Conservation (phyloP, 2,329 filamentous ascomycete genomes). For the Septoria linicola region DNA sequence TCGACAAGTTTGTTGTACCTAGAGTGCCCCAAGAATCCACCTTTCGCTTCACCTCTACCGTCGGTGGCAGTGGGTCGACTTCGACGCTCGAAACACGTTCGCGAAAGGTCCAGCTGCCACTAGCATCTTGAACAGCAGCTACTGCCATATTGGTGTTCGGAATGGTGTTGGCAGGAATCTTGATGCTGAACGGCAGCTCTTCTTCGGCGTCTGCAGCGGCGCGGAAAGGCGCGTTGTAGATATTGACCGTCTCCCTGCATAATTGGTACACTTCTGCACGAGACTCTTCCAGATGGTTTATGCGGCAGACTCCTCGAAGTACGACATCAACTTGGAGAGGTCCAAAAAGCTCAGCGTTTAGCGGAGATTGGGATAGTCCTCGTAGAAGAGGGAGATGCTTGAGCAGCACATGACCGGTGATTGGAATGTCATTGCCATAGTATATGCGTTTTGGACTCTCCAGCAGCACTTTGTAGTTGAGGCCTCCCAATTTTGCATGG, state of each 20-base stretch:
- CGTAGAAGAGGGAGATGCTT: slow-evolving; percentile 10
- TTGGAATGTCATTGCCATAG: slow-evolving; percentile 18
- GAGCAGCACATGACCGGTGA: slow-evolving; percentile 16
- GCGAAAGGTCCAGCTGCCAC: slow-evolving; percentile 16
- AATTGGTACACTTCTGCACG: slow-evolving; percentile 1
- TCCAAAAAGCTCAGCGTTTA: slow-evolving; percentile 17
- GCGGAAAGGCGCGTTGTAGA: slow-evolving; percentile 18
- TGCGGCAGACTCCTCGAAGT: slow-evolving; percentile 11
- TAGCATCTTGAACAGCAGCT: slow-evolving; percentile 10
- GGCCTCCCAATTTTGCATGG: slow-evolving; percentile 13
- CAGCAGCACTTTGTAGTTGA: slow-evolving; percentile 12
- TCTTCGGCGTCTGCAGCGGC: slow-evolving; percentile 14
- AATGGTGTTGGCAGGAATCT: slow-evolving; percentile 14
- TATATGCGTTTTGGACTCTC: slow-evolving; percentile 19
- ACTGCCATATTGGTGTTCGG: slow-evolving; percentile 11
- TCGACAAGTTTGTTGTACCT: slow-evolving; percentile 5
- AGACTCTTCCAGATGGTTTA: slow-evolving; percentile 5
- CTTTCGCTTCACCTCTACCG: slow-evolving; percentile 3
- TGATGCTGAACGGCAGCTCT: slow-evolving; percentile 15
- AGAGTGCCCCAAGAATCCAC: slow-evolving; percentile 1
- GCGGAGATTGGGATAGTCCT: slow-evolving; percentile 1
- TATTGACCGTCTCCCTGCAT: slow-evolving; percentile 4
- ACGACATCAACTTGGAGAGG: slow-evolving; percentile 15
- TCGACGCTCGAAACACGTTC: slow-evolving; percentile 2
- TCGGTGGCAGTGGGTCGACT: slow-evolving; percentile 15